Evolutionary conservation across 345 rosid genomes (phyloP).

Genomic region (Hypericum perforatum): DNA sequence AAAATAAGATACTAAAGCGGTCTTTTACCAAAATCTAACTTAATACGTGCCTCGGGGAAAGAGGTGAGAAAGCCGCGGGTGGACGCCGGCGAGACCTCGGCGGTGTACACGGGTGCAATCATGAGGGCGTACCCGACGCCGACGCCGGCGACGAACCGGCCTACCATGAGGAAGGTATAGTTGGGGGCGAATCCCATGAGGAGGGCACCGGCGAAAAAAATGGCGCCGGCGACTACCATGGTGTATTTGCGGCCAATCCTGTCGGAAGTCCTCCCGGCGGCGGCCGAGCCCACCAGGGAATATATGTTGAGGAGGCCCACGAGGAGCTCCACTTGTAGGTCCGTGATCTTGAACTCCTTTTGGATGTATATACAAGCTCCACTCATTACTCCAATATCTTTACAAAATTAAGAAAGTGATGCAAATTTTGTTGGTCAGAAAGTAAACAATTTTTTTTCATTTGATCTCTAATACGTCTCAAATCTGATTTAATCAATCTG

Average conservation of each 20-base stretch:
- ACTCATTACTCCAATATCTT: conserved; percentile 4
- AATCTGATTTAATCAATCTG: too few species aligned
- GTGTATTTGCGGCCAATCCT: conserved; percentile 4
- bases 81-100: conserved; percentile 3
- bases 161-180: conserved; percentile 2
- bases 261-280: conserved; percentile 7
- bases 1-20: too few species aligned
- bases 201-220: conserved; percentile 2
- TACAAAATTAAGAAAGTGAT: not conserved
- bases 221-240: conserved; percentile 1
- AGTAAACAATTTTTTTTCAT: not conserved
- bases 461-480: too few species aligned
- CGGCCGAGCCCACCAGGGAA: conserved; percentile 2
- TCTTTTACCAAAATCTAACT: not conserved
- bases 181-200: conserved; percentile 5
- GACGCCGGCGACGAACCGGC: conserved; percentile 3
- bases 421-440: not conserved
- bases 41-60: not conserved
- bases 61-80: conserved; percentile 7
- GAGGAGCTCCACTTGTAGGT: conserved; percentile 1
- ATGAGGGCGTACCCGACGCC: conserved; percentile 5
- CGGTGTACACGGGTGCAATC: conserved; percentile 4
- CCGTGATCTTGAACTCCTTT: conserved; percentile 2
- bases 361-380: not conserved
- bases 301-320: not conserved